Evolutionary conservation across 2,329 filamentous ascomycete genomes (phyloP), one percentile per base, ranked within the genome.

Genomic region (Hypomyces rosellus): DNA sequence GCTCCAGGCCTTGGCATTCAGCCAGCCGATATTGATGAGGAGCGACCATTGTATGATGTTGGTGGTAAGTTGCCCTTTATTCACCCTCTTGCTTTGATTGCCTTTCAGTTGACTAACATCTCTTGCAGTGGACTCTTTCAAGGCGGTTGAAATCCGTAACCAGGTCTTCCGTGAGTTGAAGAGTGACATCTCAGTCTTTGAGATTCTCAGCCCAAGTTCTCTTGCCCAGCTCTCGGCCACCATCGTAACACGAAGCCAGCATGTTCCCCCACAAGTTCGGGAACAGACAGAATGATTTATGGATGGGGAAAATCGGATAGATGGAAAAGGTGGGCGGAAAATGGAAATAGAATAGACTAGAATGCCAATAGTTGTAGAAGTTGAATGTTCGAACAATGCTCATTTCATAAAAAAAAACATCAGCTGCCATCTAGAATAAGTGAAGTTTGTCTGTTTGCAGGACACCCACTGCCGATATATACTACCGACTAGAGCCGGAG

Each of bases 101-200:
- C 36, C 36, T 38, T 38, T 38, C 14, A 38, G 11, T 16, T 16
- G 11, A n/a, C 36, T 38, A 38, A 38, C 36, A 38, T 38, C n/a
- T 9, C 13, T 42, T 25, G 15, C 37, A 48, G 46, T 48, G 15
- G 46, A 48, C 20, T 48, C 46, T 22, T 40, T 41, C 38, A 16
- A 48, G 22, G 46, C 46, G 4, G 46, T 48, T 13, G 46, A 48
- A 25, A 41, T 48, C 16, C 37, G 46, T n/a, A 48, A 48, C 38
- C 46, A 40, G 13, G 46, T 48, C 36, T 48, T 48, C 40, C 25
- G 25, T 30, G 25, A 30, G 25, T 30, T 30, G 25, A 30, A 30
- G 25, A 30, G 25, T 30, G 25, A 30, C 25, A 30, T 30, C 25
- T 30, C 25, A 30, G 25, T 30, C 25, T 30, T 30, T 30, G 46